These are phyloP conservation scores for Brassica rapa DNA, from an alignment of 345 rosid species.

Conservation along the genomic window DNA sequence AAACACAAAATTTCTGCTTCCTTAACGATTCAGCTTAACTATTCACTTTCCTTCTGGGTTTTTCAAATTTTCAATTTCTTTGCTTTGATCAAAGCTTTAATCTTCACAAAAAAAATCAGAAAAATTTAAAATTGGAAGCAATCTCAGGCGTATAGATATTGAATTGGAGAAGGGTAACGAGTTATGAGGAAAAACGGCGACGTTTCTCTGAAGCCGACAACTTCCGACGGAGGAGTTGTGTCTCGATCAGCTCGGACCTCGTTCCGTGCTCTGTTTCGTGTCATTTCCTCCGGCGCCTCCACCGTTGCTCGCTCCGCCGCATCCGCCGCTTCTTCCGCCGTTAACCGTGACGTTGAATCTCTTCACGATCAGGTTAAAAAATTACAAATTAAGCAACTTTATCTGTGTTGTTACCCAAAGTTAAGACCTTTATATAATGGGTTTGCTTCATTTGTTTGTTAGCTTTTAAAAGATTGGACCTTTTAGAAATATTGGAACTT, in stretches of 20 bases:
- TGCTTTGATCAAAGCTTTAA: constrained; percentile 13
- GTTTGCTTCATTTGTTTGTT: constrained; percentile 4
- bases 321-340: constrained; percentile 75
- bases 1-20: constrained; percentile 6
- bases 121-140: not conserved
- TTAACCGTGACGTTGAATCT: constrained; percentile 62
- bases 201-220: constrained; percentile 46
- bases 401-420: not conserved
- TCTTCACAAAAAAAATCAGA: not conserved
- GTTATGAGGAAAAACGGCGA: constrained; percentile 65
- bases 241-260: constrained; percentile 73
- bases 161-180: constrained; percentile 12
- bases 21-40: constrained; percentile 17
- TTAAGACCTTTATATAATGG: not conserved
- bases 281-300: constrained; percentile 90
- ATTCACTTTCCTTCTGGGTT: constrained; percentile 26
- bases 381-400: not conserved
- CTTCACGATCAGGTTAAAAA: constrained; percentile 68
- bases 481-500: constrained; percentile 34
- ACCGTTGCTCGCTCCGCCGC: constrained; percentile 88
- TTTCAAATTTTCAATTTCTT: not conserved
- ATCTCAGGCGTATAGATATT: not conserved
- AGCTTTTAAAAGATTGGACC: not conserved
- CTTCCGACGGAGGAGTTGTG: constrained; percentile 43
- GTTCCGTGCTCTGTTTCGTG: constrained; percentile 71